These are phyloP conservation scores for Didymella segeticola DNA, from an alignment of 2,329 filamentous ascomycete genomes.

Conservation along the genomic window DNA sequence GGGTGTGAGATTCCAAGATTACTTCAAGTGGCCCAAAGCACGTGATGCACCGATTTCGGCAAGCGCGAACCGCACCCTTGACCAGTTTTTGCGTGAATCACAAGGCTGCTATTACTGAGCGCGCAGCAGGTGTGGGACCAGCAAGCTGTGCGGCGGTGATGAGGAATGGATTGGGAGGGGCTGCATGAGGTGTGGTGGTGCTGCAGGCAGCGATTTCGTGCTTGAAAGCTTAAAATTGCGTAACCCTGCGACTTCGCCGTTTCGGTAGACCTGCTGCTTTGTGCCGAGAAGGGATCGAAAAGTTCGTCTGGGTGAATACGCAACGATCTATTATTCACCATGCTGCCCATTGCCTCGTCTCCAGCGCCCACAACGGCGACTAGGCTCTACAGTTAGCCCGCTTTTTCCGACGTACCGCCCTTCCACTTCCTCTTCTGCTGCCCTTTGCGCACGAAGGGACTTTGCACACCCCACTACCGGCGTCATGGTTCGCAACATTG, in stretches of 20 bases:
- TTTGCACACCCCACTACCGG: conserved; percentile 18
- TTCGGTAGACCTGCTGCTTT: conserved; percentile 25
- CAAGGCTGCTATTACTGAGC: conserved; percentile 2
- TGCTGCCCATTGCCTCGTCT: conserved; percentile 42
- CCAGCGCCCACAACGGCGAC: conserved; percentile 34
- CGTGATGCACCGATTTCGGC: conserved; percentile 8
- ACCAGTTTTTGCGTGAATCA: conserved; percentile 7
- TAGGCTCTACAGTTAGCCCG: conserved; percentile 16
- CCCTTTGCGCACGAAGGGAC: conserved; percentile 12
- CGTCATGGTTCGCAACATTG: conserved; percentile 90
- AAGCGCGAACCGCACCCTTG: conserved; percentile 4
- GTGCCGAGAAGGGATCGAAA: conserved; percentile 31
- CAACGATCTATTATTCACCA: conserved; percentile 38
- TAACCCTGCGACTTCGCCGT: conserved; percentile 21
- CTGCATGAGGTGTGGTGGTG: conserved; percentile 4
- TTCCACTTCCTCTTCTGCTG: conserved; percentile 15
- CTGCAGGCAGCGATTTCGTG: conserved; percentile 26
- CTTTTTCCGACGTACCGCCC: conserved; percentile 10
- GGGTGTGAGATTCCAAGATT: no score
- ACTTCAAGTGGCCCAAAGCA: no score
- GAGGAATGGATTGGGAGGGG: conserved; percentile 3
- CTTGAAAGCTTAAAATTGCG: conserved; percentile 32
- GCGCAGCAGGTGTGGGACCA: neutral
- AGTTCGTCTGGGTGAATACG: conserved; percentile 26
- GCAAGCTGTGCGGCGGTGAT: conserved; percentile 1